Base-by-base conservation (phyloP, 2,329 filamentous ascomycete species). In the Myotisia sp. region DNA sequence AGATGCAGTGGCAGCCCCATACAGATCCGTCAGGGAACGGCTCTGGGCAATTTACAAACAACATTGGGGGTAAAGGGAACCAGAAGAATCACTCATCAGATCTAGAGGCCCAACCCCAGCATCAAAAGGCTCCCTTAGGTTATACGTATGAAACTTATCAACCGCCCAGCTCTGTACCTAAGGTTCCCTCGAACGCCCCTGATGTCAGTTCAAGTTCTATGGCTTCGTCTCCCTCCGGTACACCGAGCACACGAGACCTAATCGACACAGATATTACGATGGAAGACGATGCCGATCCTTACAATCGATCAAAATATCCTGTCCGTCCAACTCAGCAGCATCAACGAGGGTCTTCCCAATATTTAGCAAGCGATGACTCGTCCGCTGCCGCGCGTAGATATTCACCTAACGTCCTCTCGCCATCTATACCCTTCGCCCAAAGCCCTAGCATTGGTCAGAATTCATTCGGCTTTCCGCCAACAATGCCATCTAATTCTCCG, bases 331-430 rank as follows among this genome's bases (percentile, higher is more conserved):
- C 74, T 56, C 79, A 85, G 56, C 79, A 86, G 53, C 74, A 84
- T 50, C 53, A 41, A 45, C 76, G 87, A 46, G 65, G 74, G 40
- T 83, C 72, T 42, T 73, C 84, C 47, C 79, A 87, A 55, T 80
- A 79, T 45, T 60, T 76, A 29, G 64, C 77, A 33, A 76, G 76
- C 44, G 76, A 87, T 51, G 76, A 81, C 39, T 90, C 84, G 27
- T 70, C 82, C 33, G 9, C 22, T 16, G 83, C 84, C 37, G 82
- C 85, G 39, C 82, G 92, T 56, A 76, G 86, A 53, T 95, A 95
- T 61, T 95, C 87, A 29, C 90, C 87, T 43, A 87, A 93, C 55
- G 72, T 75, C 10, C 65, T 92, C 41, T 84, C 85, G 40, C 82
- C 85, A 26, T 74, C 78, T 21, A 79, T 81, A 37, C 76, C 84